Conservation (phyloP, 371 early-diverging fungal genomes). For the Mortierella sp. region DNA sequence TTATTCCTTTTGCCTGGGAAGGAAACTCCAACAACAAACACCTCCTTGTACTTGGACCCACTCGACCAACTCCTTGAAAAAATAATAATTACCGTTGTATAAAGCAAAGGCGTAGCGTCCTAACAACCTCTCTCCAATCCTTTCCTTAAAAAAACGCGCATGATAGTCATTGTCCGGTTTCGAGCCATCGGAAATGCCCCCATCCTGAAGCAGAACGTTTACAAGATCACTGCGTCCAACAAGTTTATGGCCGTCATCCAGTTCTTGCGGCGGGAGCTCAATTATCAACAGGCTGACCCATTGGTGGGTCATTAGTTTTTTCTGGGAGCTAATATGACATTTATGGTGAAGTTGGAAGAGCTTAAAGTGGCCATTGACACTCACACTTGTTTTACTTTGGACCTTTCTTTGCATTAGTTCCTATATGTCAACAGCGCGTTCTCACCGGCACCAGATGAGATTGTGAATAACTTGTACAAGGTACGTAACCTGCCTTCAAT, state of each 20-base stretch:
- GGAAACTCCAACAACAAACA: neutral
- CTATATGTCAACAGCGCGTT: conserved; percentile 94
- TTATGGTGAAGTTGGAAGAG: neutral
- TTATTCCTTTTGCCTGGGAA: neutral
- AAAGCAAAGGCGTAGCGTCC: neutral
- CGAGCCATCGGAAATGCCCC: conserved; percentile 93
- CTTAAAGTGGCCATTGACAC: neutral
- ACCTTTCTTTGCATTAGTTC: conserved; percentile 66
- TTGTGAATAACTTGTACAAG: conserved; percentile 84
- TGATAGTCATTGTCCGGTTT: conserved; percentile 87
- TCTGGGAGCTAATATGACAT: too few species aligned
- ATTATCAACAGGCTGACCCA: conserved; percentile 80
- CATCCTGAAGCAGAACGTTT: conserved; percentile 87
- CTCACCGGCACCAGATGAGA: conserved; percentile 95
- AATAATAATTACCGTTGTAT: neutral
- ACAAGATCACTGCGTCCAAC: conserved; percentile 85
- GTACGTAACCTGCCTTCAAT: conserved; percentile 57
- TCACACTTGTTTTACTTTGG: neutral
- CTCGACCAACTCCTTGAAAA: conserved; percentile 1
- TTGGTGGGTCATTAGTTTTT: conserved; percentile 67
- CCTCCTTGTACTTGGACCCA: neutral
- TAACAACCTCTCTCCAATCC: neutral
- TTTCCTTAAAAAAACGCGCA: neutral
- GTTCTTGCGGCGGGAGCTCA: conserved; percentile 88
- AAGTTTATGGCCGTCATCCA: conserved; percentile 87